Evolutionary conservation across 2,329 filamentous ascomycete genomes (phyloP), one percentile per base, ranked within the genome.

Genomic region (Cladosporium sp.): DNA sequence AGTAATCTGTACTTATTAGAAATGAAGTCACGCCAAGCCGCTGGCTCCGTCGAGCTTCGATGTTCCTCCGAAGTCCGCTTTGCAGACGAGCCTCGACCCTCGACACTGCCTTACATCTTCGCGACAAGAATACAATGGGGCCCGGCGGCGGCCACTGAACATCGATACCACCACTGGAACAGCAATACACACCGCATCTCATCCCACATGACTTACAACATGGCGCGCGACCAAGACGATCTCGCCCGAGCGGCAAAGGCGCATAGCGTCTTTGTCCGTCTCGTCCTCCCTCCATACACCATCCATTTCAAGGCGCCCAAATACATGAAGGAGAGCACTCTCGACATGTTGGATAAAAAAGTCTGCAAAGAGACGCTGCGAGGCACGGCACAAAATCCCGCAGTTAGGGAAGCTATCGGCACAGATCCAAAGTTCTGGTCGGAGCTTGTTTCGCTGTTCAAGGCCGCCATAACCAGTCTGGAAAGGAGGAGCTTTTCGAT

Each of bases 401-500:
- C 63, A n/a, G 67, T 72, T 63, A 85, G 86, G 67, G 81, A 86
- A 70, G 83, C 84, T 69, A 80, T 89, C 34, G 87, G 87, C 44
- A 79, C 84, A 68, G 83, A 85, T 51, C 79, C 81, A 44, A 79
- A 83, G 64, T 83, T 88, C 70, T 90, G 87, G 87, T 80, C 85
- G 70, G 85, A 87, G 47, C 80, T 88, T 58, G 83, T 84, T 34
- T 81, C 81, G 55, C 81, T 88, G 26, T 78, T 90, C 67, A 84
- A 83, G 61, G 83, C 85, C 66, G 87, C 87, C 21, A 85, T 88
- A 21, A 86, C 85, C 1, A 86, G 85, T 44, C 81, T 89, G 52
- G 87, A 88, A 73, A 81, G 82, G 38, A 85, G 87, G 69, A 88
- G 85, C 36, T 88, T 89, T 71, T 83, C 85, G 7, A 84, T 85